A percentile compares a stretch with the other conserved stretches of the same genome.
phyloP scores from a whole-genome alignment of 805 yeast genomes.

The Blastobotrys terrestris region DNA sequence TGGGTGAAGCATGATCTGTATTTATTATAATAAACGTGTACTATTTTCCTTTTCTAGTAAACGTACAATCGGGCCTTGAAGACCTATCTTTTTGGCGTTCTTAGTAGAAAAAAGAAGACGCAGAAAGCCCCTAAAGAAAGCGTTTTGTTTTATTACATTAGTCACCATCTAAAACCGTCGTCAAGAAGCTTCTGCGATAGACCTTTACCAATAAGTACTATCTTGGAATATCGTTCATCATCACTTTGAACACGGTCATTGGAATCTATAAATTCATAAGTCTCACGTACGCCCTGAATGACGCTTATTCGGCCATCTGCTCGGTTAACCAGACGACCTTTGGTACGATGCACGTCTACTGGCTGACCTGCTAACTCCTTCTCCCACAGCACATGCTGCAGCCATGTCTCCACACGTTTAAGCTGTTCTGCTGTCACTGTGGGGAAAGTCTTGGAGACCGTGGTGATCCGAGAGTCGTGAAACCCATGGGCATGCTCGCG shows the following conservation, averaged over 20 bases:
- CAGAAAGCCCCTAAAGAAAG: neutral
- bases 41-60: neutral
- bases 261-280: conserved; percentile 68
- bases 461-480: conserved; percentile 39
- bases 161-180: neutral
- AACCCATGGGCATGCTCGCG: conserved; percentile 17
- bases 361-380: conserved; percentile 35
- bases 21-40: neutral
- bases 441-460: conserved; percentile 42
- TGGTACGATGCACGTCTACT: conserved; percentile 73
- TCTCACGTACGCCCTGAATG: conserved; percentile 88
- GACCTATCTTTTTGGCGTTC: neutral
- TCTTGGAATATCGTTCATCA: conserved; percentile 31
- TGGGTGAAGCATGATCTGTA: conserved; percentile 8
- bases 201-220: conserved; percentile 73
- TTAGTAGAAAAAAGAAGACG: neutral
- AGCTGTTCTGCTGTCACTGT: conserved; percentile 36
- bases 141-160: too few relatives aligned
- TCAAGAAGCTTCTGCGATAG: conserved; percentile 31
- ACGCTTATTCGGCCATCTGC: conserved; percentile 42
- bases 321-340: conserved; percentile 59
- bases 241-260: conserved; percentile 23
- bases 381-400: conserved; percentile 78
- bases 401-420: conserved; percentile 47
- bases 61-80: too few relatives aligned